These are phyloP conservation scores for Solanum chaucha DNA, from an alignment of 257 asterid species.

Conservation along the genomic window DNA sequence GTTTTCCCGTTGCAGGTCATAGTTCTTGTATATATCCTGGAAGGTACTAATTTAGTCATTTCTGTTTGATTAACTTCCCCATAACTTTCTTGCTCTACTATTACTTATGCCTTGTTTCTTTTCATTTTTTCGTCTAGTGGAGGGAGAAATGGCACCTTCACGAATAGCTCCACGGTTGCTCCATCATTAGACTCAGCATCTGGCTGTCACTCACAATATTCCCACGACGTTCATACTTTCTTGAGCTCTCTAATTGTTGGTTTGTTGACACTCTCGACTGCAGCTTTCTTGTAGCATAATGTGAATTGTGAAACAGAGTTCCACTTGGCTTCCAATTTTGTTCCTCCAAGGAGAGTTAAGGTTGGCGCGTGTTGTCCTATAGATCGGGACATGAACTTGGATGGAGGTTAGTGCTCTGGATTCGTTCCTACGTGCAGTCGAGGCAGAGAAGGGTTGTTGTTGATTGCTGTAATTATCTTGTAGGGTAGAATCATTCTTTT, in stretches of 20 bases:
- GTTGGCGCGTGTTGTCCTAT: conserved; percentile 10
- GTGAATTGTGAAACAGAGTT: conserved; percentile 1
- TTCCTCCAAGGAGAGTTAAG: conserved; percentile 32
- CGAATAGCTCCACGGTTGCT: conserved; percentile 54
- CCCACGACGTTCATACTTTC: neutral
- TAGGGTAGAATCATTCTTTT: conserved; percentile 5
- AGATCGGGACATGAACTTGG: conserved; percentile 3
- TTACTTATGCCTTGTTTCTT: neutral
- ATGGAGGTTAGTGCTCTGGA: conserved; percentile 18
- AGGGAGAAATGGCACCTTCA: conserved; percentile 53
- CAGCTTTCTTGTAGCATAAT: conserved; percentile 25
- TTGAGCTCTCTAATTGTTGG: conserved; percentile 15
- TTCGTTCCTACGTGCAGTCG: conserved; percentile 30
- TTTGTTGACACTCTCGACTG: conserved; percentile 24
- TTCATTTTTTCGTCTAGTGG: conserved; percentile 26
- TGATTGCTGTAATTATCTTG: conserved; percentile 22
- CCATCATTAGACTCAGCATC: conserved; percentile 58
- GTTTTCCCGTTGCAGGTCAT: conserved; percentile 45
- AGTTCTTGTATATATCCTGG: conserved; percentile 74
- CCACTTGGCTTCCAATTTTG: conserved; percentile 38
- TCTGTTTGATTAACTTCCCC: neutral
- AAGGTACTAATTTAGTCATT: conserved; percentile 31
- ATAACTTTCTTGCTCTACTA: neutral
- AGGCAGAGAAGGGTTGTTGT: conserved; percentile 7
- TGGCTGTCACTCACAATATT: conserved; percentile 31